Conservation (phyloP, 2,329 filamentous ascomycete genomes). For the Westerdykella sp. region DNA sequence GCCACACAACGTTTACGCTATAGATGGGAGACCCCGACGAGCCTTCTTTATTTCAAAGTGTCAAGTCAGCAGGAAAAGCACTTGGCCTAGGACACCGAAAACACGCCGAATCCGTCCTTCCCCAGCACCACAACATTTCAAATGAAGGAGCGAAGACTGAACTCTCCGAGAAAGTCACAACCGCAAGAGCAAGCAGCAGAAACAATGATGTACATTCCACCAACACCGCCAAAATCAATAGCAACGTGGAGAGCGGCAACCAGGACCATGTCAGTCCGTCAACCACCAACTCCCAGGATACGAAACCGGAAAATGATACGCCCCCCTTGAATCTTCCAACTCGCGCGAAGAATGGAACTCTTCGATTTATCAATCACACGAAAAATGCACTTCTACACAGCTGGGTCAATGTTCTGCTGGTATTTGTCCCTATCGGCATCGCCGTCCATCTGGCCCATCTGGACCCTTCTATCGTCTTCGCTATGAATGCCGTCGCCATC, state of each 20-base stretch:
- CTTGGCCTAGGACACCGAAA: slow-evolving; percentile 39
- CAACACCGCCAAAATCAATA: too few species aligned
- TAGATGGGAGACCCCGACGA: slow-evolving; percentile 54
- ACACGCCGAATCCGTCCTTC: slow-evolving; percentile 26
- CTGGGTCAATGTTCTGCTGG: slow-evolving; percentile 69
- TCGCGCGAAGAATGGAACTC: slow-evolving; percentile 47
- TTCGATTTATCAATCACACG: slow-evolving; percentile 49
- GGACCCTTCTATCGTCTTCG: slow-evolving; percentile 42
- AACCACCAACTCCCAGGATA: slow-evolving; percentile 41
- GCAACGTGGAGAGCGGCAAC: too few species aligned
- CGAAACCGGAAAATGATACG: slow-evolving; percentile 11
- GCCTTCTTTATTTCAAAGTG: slow-evolving; percentile 46
- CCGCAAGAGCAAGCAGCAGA: too few species aligned
- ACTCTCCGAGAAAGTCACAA: too few species aligned
- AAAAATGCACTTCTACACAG: slow-evolving; percentile 61
- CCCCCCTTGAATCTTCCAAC: slow-evolving; percentile 29
- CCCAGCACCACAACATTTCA: slow-evolving; percentile 13
- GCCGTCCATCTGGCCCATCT: slow-evolving; percentile 47
- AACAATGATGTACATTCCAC: too few species aligned
- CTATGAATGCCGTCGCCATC: slow-evolving; percentile 48
- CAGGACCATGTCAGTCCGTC: neutral
- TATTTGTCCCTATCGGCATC: slow-evolving; percentile 76
- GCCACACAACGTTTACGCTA: slow-evolving; percentile 10
- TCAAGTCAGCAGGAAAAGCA: slow-evolving; percentile 46
- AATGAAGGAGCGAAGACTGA: too few species aligned